Base-by-base conservation (phyloP, 2,329 filamentous ascomycete species). In the Fusarium denticulatum region DNA sequence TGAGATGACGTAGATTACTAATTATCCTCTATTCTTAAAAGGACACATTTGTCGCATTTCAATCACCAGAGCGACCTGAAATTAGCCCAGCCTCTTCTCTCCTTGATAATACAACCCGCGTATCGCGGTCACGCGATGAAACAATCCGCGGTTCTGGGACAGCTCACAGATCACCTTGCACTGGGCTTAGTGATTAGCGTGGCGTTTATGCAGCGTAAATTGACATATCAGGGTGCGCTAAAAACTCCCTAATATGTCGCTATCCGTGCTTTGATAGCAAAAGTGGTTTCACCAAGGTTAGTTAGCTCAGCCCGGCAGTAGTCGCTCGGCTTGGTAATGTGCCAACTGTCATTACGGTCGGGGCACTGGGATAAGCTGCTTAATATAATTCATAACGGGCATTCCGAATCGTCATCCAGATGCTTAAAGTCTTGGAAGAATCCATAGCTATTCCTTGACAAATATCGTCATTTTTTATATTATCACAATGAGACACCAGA, bases 201-300 rank as follows among this genome's bases (percentile, higher is more conserved):
- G 24, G 42, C 42, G 42, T 30, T 36, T 10, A 37, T 36, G 30
- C 32, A 24, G 20, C 30, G 9, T 36, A 30, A 36, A 36, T 32
- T 26, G 15, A 37, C 42, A 42, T 55, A 55, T n/a, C 20, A 55
- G 36, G 36, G 20, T n/a, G 30, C 42, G 30, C 42, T 42, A 50
- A 26, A n/a, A n/a, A 30, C 7, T 4, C 15, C 15, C n/a, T 34
- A 24, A 32, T 6, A 30, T 3, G 26, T 57, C 37, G n/a, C 37
- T 50, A 15, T 30, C 20, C 13, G 24, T 34, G 42, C 42, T 37
- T n/a, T 36, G 26, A 20, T n/a, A n/a, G 26, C 20, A 28, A 36
- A n/a, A n/a, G 22, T n/a, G 15, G 56, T 50, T 59, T 59, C 42
- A 59, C 24, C 18, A 30, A 50, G 16, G 13, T 7, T 50, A 50